phyloP scores from a whole-genome alignment of 495 filamentous ascomycete genomes.

The Lichenothelia convexa region DNA sequence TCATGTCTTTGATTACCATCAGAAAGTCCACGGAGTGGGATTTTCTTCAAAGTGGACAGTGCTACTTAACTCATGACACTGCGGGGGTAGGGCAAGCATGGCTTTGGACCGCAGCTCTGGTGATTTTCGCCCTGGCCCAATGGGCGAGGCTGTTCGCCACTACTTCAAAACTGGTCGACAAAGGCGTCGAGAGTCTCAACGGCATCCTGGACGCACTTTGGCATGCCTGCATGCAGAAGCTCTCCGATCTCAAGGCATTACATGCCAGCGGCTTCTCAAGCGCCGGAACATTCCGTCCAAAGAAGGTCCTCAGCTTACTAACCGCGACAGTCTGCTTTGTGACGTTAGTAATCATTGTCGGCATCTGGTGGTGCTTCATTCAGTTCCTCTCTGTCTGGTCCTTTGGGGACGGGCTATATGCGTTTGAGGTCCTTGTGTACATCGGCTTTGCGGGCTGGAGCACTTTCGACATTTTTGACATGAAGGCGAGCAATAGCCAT shows the following conservation, averaged over 20 bases:
- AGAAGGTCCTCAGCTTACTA: not conserved
- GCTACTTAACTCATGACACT: not conserved
- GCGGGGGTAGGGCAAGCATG: not conserved
- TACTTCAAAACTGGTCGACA: not conserved
- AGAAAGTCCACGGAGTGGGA: not conserved
- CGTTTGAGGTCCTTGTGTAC: not conserved
- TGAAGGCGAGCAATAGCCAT: not conserved
- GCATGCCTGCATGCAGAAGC: not conserved
- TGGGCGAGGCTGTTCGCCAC: too few species aligned
- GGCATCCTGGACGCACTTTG: not conserved
- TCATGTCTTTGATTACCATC: not conserved
- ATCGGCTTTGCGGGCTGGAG: not conserved
- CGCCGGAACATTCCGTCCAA: not conserved
- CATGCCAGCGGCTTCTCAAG: not conserved
- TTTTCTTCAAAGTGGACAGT: not conserved
- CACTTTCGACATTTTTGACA: not conserved
- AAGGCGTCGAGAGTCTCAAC: not conserved
- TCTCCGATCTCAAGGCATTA: not conserved
- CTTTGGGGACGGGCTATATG: not conserved
- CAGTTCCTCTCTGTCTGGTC: conserved; percentile 2
- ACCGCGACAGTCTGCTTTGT: not conserved
- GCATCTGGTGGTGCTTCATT: not conserved
- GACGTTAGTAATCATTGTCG: not conserved
- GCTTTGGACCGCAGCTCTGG: not conserved
- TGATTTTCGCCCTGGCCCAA: too few species aligned